A percentile compares a stretch with the other conserved stretches of the same genome.
Evolutionary conservation across 306 rosid genomes (phyloP).

Genomic region (Malus orientalis): DNA sequence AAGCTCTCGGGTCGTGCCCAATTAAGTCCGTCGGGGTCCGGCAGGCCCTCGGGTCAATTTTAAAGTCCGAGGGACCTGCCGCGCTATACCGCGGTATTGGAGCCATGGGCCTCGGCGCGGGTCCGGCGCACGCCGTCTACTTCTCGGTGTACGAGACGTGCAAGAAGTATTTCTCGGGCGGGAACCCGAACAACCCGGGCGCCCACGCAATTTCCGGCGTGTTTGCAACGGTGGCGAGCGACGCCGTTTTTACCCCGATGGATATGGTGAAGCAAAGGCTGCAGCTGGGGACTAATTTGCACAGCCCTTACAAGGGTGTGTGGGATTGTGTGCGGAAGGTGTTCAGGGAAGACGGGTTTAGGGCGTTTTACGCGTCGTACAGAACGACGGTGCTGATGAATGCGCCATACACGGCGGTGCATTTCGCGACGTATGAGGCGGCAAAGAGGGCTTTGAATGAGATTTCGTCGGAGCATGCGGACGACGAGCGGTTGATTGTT

Average conservation of each 20-base stretch:
- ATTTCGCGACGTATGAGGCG: conserved; percentile 61
- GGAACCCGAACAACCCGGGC: conserved; percentile 35
- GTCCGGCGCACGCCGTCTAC: conserved; percentile 87
- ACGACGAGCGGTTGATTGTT: conserved; percentile 49
- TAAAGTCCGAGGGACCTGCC: conserved; percentile 54
- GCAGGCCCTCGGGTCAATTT: conserved; percentile 53
- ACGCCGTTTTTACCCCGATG: conserved; percentile 81
- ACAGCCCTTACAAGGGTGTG: conserved; percentile 67
- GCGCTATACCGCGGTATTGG: conserved; percentile 80
- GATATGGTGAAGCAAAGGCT: conserved; percentile 91
- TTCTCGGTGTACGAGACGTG: conserved; percentile 59
- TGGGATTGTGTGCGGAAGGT: conserved; percentile 67
- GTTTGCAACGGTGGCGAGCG: conserved; percentile 67
- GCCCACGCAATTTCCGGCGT: conserved; percentile 74
- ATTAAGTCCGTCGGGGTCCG: conserved; percentile 58
- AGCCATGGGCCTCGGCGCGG: conserved; percentile 91
- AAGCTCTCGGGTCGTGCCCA: conserved; percentile 80
- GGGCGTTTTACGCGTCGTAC: conserved; percentile 71
- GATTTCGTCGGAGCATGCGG: conserved; percentile 48
- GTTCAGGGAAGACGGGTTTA: conserved; percentile 57
- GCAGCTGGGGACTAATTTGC: conserved; percentile 58
- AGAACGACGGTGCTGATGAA: conserved; percentile 80
- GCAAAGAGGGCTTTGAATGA: conserved; percentile 41
- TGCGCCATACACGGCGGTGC: conserved; percentile 74
- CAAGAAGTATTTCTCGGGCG: conserved; percentile 50